These are phyloP conservation scores for Leptomonas seymouri DNA, from an alignment of 208 protist genomes.

Conservation along the genomic window DNA sequence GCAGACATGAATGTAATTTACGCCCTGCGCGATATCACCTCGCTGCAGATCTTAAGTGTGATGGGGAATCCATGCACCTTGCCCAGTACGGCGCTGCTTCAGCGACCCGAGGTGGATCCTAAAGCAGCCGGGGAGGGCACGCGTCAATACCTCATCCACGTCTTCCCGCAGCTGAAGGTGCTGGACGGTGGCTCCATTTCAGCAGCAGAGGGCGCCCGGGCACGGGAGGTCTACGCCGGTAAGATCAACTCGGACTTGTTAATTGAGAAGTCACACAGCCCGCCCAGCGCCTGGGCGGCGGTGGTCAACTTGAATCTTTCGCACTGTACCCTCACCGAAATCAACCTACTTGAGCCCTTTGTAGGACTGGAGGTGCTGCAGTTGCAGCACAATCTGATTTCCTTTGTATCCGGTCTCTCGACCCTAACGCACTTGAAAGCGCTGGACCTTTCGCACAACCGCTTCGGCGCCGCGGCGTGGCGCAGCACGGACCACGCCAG, in stretches of 20 bases:
- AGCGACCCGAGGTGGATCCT: background rate
- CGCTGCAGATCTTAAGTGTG: conserved; percentile 92
- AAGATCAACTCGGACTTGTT: conserved; percentile 82
- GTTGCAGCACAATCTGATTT: conserved; percentile 84
- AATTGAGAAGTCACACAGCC: conserved; percentile 50
- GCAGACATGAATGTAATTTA: conserved; percentile 70
- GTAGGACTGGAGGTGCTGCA: conserved; percentile 59
- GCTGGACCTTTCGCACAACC: conserved; percentile 87
- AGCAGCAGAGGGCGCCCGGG: conserved; percentile 49
- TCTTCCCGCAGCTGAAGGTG: conserved; percentile 93
- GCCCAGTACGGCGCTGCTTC: background rate
- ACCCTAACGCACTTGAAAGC: conserved; percentile 58
- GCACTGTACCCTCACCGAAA: conserved; percentile 74
- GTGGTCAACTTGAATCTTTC: conserved; percentile 77
- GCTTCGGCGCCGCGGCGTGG: conserved; percentile 37
- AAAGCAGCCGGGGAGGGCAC: conserved; percentile 42
- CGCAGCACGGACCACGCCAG: conserved; percentile 15
- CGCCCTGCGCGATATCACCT: conserved; percentile 66
- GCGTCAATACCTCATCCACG: conserved; percentile 89
- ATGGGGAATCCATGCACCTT: conserved; percentile 76
- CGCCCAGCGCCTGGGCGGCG: conserved; percentile 41
- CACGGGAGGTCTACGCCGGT: conserved; percentile 74
- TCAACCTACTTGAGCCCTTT: conserved; percentile 72
- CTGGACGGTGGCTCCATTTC: conserved; percentile 79
- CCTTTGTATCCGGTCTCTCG: conserved; percentile 52